These are phyloP conservation scores for Schizochytrium sp. DNA, from an alignment of 108 stramenopile species.

Conservation along the genomic window DNA sequence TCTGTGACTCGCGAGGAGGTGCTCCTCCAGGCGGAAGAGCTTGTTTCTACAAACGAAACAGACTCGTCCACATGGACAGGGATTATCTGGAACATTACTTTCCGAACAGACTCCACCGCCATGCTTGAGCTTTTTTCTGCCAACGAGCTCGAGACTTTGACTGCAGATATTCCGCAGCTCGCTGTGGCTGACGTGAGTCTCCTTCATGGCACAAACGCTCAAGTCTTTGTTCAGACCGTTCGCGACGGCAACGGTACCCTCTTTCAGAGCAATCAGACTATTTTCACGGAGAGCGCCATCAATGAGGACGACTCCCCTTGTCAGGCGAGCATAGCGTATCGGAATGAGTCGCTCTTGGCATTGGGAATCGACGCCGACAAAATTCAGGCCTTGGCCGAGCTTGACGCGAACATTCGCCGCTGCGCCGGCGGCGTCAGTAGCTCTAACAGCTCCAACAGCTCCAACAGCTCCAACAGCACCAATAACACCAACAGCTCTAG, in stretches of 20 bases:
- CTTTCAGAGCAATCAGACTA: neutral
- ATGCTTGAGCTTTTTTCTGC: neutral
- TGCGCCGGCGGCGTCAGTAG: neutral
- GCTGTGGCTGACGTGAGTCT: neutral
- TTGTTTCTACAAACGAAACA: neutral
- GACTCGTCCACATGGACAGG: neutral
- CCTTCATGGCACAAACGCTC: neutral
- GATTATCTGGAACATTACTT: neutral
- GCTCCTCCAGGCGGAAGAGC: neutral
- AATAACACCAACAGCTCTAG: neutral
- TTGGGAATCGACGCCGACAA: neutral
- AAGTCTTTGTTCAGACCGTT: neutral
- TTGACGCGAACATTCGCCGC: conserved; percentile 1
- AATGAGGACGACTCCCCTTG: neutral
- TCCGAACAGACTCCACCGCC: neutral
- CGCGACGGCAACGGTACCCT: neutral
- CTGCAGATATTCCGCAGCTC: neutral
- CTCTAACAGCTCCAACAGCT: neutral
- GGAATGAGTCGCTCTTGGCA: neutral
- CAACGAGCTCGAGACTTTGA: neutral
- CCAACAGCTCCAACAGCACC: too few species aligned
- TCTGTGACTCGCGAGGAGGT: neutral
- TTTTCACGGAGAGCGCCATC: neutral
- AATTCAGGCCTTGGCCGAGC: neutral
- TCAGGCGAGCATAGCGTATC: neutral